Conservation (phyloP, 163 green algal genomes). For the Volvox carteri region DNA sequence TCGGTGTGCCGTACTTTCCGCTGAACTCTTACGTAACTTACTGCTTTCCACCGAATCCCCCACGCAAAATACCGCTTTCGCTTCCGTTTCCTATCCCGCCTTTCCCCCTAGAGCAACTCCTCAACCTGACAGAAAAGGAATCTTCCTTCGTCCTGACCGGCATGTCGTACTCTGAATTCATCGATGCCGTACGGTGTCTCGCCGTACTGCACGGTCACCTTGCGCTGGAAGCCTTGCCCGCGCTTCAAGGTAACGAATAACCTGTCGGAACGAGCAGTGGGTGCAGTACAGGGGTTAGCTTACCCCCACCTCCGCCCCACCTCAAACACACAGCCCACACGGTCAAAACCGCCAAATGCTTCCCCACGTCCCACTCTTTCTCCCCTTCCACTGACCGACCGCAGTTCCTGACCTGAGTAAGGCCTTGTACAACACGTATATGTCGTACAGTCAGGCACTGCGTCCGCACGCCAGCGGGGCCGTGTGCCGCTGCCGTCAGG, state of each 20-base stretch:
- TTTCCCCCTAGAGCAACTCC: neutral
- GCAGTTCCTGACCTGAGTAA: slow-evolving; percentile 43
- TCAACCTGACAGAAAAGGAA: slow-evolving; percentile 12
- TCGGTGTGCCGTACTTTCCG: too few species aligned
- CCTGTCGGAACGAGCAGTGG: too few species aligned
- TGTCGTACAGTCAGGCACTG: slow-evolving; percentile 1
- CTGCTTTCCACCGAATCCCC: too few species aligned
- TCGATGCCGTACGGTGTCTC: neutral
- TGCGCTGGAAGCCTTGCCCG: slow-evolving; percentile 21
- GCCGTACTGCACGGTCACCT: slow-evolving; percentile 48
- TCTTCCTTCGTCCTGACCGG: neutral
- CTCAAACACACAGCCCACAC: too few species aligned
- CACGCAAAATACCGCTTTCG: too few species aligned
- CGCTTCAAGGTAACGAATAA: slow-evolving; percentile 7
- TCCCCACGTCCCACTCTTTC: too few species aligned
- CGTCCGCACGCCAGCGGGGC: neutral
- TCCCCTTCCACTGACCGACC: too few species aligned
- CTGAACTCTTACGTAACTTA: too few species aligned
- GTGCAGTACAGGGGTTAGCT: too few species aligned
- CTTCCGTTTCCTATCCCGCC: neutral
- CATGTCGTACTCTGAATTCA: slow-evolving; percentile 33
- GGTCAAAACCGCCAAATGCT: too few species aligned
- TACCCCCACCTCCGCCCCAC: too few species aligned
- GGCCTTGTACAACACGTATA: slow-evolving; percentile 21
- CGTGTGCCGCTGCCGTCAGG: slow-evolving; percentile 1